These are phyloP conservation scores for Cyberlindnera sargentensis DNA, from an alignment of 805 yeast genomes.

Conservation along the genomic window DNA sequence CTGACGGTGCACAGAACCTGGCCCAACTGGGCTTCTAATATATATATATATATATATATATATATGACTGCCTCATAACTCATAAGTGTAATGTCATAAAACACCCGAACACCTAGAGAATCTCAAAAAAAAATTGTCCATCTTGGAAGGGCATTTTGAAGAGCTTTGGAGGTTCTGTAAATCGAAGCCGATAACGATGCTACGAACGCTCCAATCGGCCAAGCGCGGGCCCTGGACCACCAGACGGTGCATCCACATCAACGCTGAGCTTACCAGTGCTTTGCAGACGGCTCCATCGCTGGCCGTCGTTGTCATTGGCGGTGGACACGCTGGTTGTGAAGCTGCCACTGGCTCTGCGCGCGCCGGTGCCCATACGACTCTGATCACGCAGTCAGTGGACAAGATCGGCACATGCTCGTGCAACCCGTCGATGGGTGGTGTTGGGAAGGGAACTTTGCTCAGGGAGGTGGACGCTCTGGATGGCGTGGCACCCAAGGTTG, in stretches of 20 bases:
- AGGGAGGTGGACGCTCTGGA: conserved; percentile 95
- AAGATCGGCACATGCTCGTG: conserved; percentile 95
- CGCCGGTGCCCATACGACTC: conserved; percentile 59
- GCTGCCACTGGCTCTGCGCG: conserved; percentile 94
- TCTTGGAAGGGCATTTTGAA: too few relatives aligned
- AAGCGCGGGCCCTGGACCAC: background rate
- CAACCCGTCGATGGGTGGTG: conserved; percentile 97
- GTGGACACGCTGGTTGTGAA: conserved; percentile 98
- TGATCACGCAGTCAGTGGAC: conserved; percentile 67
- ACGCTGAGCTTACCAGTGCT: conserved; percentile 15
- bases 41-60: background rate
- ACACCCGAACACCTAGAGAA: background rate
- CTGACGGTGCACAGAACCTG: conserved; percentile 13
- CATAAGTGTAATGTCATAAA: background rate
- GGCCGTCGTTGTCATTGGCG: conserved; percentile 89
- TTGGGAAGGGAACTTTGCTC: conserved; percentile 90
- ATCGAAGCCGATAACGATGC: background rate
- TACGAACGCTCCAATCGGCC: background rate
- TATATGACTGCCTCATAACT: too few relatives aligned
- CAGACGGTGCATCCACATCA: conserved; percentile 13
- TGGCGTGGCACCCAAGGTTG: conserved; percentile 82
- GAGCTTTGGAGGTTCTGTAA: too few relatives aligned
- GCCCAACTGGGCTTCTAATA: conserved; percentile 12
- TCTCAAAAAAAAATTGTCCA: background rate
- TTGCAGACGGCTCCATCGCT: conserved; percentile 13